Evolutionary conservation across 2,329 filamentous ascomycete genomes (phyloP).

Genomic region (Scytalidium lignicola): DNA sequence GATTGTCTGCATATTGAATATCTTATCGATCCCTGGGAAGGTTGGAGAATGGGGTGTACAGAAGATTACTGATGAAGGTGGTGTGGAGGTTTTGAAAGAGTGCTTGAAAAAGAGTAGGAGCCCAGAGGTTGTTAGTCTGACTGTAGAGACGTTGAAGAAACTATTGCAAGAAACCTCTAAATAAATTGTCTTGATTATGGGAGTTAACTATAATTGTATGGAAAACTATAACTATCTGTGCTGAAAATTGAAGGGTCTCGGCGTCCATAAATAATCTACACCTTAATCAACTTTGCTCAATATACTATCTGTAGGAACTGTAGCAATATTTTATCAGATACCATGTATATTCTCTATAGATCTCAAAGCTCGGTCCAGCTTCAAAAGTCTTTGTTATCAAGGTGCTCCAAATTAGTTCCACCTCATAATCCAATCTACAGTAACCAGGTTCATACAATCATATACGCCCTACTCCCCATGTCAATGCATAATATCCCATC

Average conservation of each 20-base stretch:
- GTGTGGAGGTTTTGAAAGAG: slow-evolving; percentile 62
- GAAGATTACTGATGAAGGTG: slow-evolving; percentile 57
- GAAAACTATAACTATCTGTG: no score
- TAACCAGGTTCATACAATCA: background rate
- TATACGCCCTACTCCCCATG: background rate
- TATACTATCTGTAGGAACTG: no score
- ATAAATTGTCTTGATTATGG: background rate
- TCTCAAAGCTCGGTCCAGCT: no score
- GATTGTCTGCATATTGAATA: slow-evolving; percentile 68
- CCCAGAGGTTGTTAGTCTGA: slow-evolving; percentile 64
- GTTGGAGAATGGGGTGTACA: slow-evolving; percentile 56
- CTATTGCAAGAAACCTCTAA: slow-evolving; percentile 16
- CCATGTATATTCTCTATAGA: background rate
- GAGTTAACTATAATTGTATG: no score
- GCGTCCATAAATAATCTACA: no score
- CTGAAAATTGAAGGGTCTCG: no score
- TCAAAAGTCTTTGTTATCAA: background rate
- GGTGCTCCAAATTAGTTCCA: background rate
- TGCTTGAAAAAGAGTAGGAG: slow-evolving; percentile 65
- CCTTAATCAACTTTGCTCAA: no score
- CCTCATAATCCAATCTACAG: background rate
- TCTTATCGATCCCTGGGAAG: slow-evolving; percentile 62
- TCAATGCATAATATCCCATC: background rate
- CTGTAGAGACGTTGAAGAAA: slow-evolving; percentile 66
- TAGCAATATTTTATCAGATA: no score